These are phyloP conservation scores for Pichia sp. DNA, from an alignment of 1,139 yeast species.

Conservation along the genomic window DNA sequence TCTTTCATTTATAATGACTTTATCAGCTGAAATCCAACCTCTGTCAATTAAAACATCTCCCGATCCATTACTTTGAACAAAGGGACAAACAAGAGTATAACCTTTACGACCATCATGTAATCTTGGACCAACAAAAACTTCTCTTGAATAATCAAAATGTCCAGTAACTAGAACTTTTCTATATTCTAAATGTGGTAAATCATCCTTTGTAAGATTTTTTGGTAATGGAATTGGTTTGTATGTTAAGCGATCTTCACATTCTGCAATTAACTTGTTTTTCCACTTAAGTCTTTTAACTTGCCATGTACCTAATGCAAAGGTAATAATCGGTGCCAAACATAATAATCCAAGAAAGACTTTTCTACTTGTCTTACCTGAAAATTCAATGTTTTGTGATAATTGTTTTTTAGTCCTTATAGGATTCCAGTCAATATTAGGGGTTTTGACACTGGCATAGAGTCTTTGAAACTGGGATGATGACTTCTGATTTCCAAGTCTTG, in stretches of 20 bases:
- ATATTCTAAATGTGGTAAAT: constrained; percentile 67
- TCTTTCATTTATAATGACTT: constrained; percentile 60
- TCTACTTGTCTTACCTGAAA: constrained; percentile 32
- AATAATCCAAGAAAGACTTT: constrained; percentile 50
- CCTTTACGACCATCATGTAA: constrained; percentile 72
- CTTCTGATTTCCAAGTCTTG: background rate
- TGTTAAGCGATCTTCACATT: constrained; percentile 75
- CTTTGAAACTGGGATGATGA: constrained; percentile 1
- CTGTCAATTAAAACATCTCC: constrained; percentile 71
- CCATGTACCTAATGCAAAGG: constrained; percentile 91
- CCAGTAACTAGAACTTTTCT: constrained; percentile 73
- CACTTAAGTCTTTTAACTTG: constrained; percentile 79
- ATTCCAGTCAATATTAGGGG: constrained; percentile 80
- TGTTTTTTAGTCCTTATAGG: constrained; percentile 54
- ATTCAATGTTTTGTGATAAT: constrained; percentile 32
- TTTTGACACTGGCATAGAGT: constrained; percentile 38
- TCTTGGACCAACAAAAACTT: constrained; percentile 90
- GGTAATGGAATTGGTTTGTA: constrained; percentile 72
- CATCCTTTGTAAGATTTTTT: constrained; percentile 46
- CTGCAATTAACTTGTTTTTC: constrained; percentile 82
- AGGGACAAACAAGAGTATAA: constrained; percentile 75
- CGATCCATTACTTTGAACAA: constrained; percentile 69
- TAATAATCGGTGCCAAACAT: constrained; percentile 81
- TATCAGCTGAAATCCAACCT: constrained; percentile 84
- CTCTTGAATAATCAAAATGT: constrained; percentile 74